Conservation (phyloP, 371 early-diverging fungal species). For the Mortierella sp. region DNA sequence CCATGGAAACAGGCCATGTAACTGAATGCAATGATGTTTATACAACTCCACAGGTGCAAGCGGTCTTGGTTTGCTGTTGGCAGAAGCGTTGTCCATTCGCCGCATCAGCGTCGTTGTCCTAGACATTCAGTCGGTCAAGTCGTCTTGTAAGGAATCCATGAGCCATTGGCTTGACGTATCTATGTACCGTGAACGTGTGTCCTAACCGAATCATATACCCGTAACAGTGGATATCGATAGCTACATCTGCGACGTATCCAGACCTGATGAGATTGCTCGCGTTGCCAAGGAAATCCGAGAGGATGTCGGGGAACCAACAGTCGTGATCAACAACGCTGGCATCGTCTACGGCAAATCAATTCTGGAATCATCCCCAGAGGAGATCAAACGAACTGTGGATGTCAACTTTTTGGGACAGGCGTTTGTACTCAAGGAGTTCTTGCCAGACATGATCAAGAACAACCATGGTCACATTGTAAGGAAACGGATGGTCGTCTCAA, state of each 20-base stretch:
- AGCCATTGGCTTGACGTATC: too few species aligned
- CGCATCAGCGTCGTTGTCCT: constrained; percentile 60
- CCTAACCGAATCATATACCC: too few species aligned
- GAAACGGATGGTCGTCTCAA: too few species aligned
- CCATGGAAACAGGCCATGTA: too few species aligned
- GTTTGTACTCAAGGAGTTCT: constrained; percentile 61
- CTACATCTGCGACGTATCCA: constrained; percentile 66
- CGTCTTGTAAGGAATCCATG: constrained; percentile 28
- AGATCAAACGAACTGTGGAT: constrained; percentile 60
- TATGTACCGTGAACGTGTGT: too few species aligned
- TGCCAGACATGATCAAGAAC: constrained; percentile 61
- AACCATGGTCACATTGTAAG: constrained; percentile 68
- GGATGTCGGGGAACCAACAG: constrained; percentile 64
- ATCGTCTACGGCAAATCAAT: constrained; percentile 60
- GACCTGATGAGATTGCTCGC: constrained; percentile 55
- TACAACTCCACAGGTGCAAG: constrained; percentile 54
- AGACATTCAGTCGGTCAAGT: constrained; percentile 54
- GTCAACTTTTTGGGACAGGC: constrained; percentile 67
- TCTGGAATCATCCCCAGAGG: constrained; percentile 55
- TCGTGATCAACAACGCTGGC: constrained; percentile 73
- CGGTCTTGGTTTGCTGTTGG: constrained; percentile 59
- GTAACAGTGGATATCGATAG: constrained; percentile 49
- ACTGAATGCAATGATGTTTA: neutral
- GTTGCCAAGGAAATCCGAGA: constrained; percentile 58
- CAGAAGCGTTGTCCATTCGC: constrained; percentile 51